A percentile compares a stretch with the other conserved stretches of the same genome.
phyloP scores from a whole-genome alignment of 768 basidiomycete genomes.

The Hirschioporus abietinus region DNA sequence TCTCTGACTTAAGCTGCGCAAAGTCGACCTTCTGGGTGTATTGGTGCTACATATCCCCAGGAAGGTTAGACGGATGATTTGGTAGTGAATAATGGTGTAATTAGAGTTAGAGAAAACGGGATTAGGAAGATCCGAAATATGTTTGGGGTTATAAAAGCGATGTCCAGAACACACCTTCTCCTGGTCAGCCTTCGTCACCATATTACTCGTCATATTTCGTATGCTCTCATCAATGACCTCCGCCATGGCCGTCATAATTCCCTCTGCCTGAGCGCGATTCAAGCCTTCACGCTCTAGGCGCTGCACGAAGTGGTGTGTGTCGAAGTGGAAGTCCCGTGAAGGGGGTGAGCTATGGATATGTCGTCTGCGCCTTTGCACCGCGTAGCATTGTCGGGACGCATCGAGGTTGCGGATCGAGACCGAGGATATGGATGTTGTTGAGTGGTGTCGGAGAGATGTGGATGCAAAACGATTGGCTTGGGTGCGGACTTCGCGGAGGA shows the following conservation, averaged over 20 bases:
- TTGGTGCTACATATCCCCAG: constrained; percentile 51
- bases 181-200: constrained; percentile 94
- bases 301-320: constrained; percentile 93
- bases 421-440: background rate
- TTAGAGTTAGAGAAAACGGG: background rate
- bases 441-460: background rate
- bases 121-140: background rate
- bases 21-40: constrained; percentile 97
- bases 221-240: constrained; percentile 98
- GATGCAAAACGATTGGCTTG: background rate
- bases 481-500: background rate
- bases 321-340: constrained; percentile 70
- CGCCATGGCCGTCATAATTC: constrained; percentile 95
- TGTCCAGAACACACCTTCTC: constrained; percentile 87
- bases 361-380: background rate
- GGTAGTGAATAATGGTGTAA: background rate
- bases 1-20: constrained; percentile 91
- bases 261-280: constrained; percentile 88
- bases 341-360: constrained; percentile 26
- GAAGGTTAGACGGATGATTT: background rate
- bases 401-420: background rate
- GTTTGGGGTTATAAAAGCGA: constrained; percentile 3
- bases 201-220: constrained; percentile 89
- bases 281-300: constrained; percentile 85
- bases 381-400: background rate